A percentile compares a stretch with the other conserved stretches of the same genome.
Evolutionary conservation across 306 rosid species (phyloP).

Genomic region (Notholithocarpus densiflorus): DNA sequence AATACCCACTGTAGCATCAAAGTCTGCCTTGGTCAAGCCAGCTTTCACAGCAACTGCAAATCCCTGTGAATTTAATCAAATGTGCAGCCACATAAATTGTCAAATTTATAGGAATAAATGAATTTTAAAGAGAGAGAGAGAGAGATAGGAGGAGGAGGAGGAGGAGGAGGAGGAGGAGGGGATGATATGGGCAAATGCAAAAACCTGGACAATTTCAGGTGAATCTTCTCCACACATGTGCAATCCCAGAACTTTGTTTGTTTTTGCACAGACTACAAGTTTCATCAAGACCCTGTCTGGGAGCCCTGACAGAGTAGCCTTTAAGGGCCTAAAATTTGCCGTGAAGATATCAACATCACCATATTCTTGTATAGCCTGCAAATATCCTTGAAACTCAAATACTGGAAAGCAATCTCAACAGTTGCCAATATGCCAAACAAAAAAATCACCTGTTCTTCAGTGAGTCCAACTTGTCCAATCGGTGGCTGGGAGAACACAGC

Average conservation of each 20-base stretch:
- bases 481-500: slow-evolving; percentile 99
- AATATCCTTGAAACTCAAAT: slow-evolving; percentile 20
- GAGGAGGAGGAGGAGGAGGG: not conserved
- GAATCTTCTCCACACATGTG: slow-evolving; percentile 98
- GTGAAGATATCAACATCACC: slow-evolving; percentile 87
- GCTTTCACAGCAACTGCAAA: slow-evolving; percentile 95
- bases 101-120: slow-evolving; percentile 12
- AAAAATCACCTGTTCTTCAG: slow-evolving; percentile 79
- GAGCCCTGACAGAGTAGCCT: slow-evolving; percentile 93
- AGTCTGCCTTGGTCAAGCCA: slow-evolving; percentile 88
- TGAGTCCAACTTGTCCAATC: slow-evolving; percentile 85
- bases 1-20: slow-evolving; percentile 85
- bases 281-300: slow-evolving; percentile 91
- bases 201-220: slow-evolving; percentile 88
- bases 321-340: slow-evolving; percentile 83
- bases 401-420: slow-evolving; percentile 13
- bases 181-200: slow-evolving; percentile 10
- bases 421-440: slow-evolving; percentile 6
- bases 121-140: not conserved
- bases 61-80: slow-evolving; percentile 53
- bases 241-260: slow-evolving; percentile 71
- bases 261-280: slow-evolving; percentile 73
- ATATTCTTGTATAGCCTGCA: slow-evolving; percentile 68
- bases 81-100: slow-evolving; percentile 15
- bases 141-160: not conserved